A percentile compares a stretch with the other conserved stretches of the same genome.
Conservation (phyloP, 179 eudicot species). For the Amaranthus tricolor region DNA sequence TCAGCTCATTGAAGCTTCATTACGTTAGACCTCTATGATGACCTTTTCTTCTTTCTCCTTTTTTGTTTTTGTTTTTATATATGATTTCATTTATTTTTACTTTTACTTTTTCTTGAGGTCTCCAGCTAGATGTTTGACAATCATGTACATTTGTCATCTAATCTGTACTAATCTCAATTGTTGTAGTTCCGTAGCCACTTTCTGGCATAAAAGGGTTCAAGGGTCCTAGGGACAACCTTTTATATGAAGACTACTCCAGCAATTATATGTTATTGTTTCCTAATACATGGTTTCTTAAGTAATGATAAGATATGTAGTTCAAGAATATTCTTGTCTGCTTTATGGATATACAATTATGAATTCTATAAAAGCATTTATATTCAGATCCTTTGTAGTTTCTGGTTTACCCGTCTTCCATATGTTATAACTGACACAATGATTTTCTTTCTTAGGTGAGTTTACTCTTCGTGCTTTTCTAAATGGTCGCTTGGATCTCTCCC, state of each 20-base stretch:
- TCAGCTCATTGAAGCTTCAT: too few species aligned
- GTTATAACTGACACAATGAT: neutral
- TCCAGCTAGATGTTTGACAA: conserved; percentile 4
- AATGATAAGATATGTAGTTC: neutral
- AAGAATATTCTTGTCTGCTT: conserved; percentile 2
- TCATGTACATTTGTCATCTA: neutral
- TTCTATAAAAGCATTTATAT: neutral
- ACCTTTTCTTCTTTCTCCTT: too few species aligned
- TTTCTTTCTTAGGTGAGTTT: conserved; percentile 68
- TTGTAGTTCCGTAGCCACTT: neutral
- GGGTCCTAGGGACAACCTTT: neutral
- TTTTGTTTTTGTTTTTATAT: too few species aligned
- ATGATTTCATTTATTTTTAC: too few species aligned
- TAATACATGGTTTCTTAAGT: neutral
- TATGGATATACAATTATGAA: neutral
- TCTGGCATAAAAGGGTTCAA: neutral
- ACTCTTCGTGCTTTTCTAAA: conserved; percentile 95
- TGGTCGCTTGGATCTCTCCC: conserved; percentile 93
- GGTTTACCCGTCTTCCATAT: neutral
- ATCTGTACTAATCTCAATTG: neutral
- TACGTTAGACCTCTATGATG: too few species aligned
- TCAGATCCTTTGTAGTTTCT: neutral
- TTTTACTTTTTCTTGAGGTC: too few species aligned
- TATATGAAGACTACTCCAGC: neutral
- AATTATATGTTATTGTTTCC: neutral